phyloP scores from a whole-genome alignment of 192 early-diverging fungal genomes.

The Backusella macrospora region DNA sequence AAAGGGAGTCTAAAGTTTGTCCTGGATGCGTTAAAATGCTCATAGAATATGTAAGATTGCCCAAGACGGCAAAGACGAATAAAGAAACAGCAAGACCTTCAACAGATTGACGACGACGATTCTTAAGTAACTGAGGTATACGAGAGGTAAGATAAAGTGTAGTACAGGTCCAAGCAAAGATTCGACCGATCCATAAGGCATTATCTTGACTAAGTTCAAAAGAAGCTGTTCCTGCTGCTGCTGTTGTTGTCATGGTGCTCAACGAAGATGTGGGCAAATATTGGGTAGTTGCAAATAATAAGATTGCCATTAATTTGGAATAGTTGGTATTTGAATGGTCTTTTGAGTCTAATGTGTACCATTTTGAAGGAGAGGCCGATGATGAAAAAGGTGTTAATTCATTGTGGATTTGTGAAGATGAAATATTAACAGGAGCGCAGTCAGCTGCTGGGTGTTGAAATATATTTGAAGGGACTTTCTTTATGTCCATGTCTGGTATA shows the following conservation, averaged over 20 bases:
- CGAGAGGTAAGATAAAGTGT: slow-evolving; percentile 68
- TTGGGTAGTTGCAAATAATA: slow-evolving; percentile 12
- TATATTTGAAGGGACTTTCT: slow-evolving; percentile 2
- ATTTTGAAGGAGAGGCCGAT: slow-evolving; percentile 39
- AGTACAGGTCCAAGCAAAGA: slow-evolving; percentile 73
- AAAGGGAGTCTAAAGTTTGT: slow-evolving; percentile 30
- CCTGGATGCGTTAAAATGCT: slow-evolving; percentile 51
- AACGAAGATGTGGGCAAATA: background rate
- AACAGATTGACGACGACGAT: slow-evolving; percentile 65
- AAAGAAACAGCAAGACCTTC: slow-evolving; percentile 75
- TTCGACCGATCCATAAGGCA: slow-evolving; percentile 46
- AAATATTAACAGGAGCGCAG: slow-evolving; percentile 24
- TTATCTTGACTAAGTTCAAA: slow-evolving; percentile 13
- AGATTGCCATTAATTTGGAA: slow-evolving; percentile 1
- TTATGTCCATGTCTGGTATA: slow-evolving; percentile 11
- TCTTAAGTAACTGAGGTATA: slow-evolving; percentile 79
- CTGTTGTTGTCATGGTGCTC: background rate
- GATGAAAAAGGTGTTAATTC: slow-evolving; percentile 38
- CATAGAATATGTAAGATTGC: slow-evolving; percentile 65
- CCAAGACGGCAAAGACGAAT: slow-evolving; percentile 74
- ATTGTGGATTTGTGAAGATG: background rate
- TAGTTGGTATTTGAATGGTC: slow-evolving; percentile 10
- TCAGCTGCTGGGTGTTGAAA: slow-evolving; percentile 35
- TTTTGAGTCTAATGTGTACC: slow-evolving; percentile 30
- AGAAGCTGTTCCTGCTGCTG: background rate